Evolutionary conservation across 352 stramenopile genomes (phyloP), one percentile per base, ranked within the genome.

Genomic region (Aphanomyces stellatus): DNA sequence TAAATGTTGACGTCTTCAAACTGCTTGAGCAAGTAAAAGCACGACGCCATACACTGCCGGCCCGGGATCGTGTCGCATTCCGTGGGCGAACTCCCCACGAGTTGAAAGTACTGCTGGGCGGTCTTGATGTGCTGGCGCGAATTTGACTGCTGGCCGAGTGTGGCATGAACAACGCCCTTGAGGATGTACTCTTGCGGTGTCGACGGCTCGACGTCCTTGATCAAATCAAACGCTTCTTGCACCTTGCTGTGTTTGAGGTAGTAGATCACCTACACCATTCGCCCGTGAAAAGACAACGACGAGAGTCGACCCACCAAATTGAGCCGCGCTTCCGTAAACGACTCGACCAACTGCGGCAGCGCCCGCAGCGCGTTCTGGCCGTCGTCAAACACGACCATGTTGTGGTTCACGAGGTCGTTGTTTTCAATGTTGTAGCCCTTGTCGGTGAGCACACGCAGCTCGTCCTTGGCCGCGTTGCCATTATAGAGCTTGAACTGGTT

Each of bases 1-100:
- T 98, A 98, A 53, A 98, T 98, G 76, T 98, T 98, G 71, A 97
- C 93, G 68, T 98, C 93, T 59, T 98, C 93, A 65, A 98, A 99
- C 69, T 98, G 87, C 71, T 97, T 95, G 73, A 97, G 82, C 61
- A 99, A 74, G 75, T 97, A 98, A 71, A 98, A 98, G 75, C 88
- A 98, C 40, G 89, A 98, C 6, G 95, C 96, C 96, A 98, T 98
- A 79, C 96, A 98, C 75, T 98, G 96, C 2, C 96, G 80, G 1
- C 96, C 96, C 7, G 94, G 91, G 66, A 99, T 98, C 8, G 96
- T 99, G 74, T 99, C 96, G 69, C 95, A 98, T 72, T 99, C 95
- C 28, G 81, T 96, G 0, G 93, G 84, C 10, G 90, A 97, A 15
- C 91, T 93, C 1, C 96, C 96, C 1, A 98, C 94, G 35, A 97